Evolutionary conservation across 139 green algal genomes (phyloP), one percentile per base, ranked within the genome.

Genomic region (Chlorella sp.): DNA sequence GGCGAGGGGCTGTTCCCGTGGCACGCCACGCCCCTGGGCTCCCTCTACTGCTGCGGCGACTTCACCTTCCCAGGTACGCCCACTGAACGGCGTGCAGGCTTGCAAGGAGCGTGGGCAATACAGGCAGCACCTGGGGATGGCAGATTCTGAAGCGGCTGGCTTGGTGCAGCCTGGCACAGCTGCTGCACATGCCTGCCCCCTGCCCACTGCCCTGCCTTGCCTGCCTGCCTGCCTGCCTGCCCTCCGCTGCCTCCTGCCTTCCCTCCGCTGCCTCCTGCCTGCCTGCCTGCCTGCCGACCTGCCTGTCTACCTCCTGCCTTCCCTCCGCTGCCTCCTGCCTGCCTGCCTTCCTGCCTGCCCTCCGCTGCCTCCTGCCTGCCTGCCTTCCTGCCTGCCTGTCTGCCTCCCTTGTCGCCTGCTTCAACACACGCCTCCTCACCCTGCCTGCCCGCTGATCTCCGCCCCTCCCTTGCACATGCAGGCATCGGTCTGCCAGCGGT

Each of bases 401-500:
- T 30, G 2, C 48, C 39, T 53, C 48, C 71, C 16, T 42, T 48
- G 53, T 5, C 2, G 11, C 16, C 64, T 71, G 64, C 64, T 14
- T 37, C 3, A 53, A 11, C n/a, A 14, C 82, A 2, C 34, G 64
- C 64, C 64, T 37, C 3, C 81, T 30, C n/a, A 14, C 82, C 21
- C 34, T 21, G 78, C 78, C 40, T 83, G 39, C 24, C 22, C 64
- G 21, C 64, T 18, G 11, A 71, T 14, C 36, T 19, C 37, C 77
- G 4, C 77, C 37, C 37, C 0, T 61, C 37, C 40, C 34, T 12
- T 34, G 1, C 75, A 39, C n/a, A 4, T 83, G 71, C 71, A 86
- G 87, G 97, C 39, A 99, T 99, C 82, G 97, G 97, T 30, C 95
- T 99, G 39, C 97, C 97, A 14, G 97, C 97, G 37, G 97, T 96